Conservation (phyloP, 78 protist genomes). For the Dictyostelium citrinum region DNA sequence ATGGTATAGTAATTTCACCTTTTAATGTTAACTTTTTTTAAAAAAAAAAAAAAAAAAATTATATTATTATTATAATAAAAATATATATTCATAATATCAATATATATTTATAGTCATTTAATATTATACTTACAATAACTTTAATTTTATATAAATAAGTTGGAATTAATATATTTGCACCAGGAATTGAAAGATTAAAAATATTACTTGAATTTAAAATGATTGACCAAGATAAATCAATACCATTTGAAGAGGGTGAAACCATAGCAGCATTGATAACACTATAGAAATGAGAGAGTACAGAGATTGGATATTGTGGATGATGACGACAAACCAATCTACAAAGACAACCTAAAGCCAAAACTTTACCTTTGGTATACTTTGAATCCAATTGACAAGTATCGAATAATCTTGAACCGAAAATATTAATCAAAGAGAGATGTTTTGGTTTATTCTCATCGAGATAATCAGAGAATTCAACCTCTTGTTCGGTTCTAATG, state of each 20-base stretch:
- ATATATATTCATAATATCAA: no score
- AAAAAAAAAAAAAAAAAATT: neutral
- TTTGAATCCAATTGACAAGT: constrained; percentile 23
- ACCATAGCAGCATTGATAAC: constrained; percentile 5
- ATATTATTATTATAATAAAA: no score
- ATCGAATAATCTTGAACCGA: constrained; percentile 51
- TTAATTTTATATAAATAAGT: constrained; percentile 54
- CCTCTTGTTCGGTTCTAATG: constrained; percentile 17
- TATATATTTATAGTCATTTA: no score
- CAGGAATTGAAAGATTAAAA: constrained; percentile 61
- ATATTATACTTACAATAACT: constrained; percentile 46
- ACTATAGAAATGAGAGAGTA: constrained; percentile 46
- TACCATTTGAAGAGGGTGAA: neutral
- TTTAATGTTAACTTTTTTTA: neutral
- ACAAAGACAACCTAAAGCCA: constrained; percentile 62
- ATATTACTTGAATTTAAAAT: constrained; percentile 22
- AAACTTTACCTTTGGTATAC: constrained; percentile 43
- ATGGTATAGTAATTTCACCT: constrained; percentile 13
- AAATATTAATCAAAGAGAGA: constrained; percentile 36
- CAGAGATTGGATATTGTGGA: constrained; percentile 32
- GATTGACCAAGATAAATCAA: constrained; percentile 43
- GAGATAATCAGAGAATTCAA: constrained; percentile 20
- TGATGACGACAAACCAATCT: constrained; percentile 72
- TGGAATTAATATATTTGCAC: constrained; percentile 49
- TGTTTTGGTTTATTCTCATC: constrained; percentile 2